Conservation (phyloP, 2,329 filamentous ascomycete species). For the Penicillium digitatum region DNA sequence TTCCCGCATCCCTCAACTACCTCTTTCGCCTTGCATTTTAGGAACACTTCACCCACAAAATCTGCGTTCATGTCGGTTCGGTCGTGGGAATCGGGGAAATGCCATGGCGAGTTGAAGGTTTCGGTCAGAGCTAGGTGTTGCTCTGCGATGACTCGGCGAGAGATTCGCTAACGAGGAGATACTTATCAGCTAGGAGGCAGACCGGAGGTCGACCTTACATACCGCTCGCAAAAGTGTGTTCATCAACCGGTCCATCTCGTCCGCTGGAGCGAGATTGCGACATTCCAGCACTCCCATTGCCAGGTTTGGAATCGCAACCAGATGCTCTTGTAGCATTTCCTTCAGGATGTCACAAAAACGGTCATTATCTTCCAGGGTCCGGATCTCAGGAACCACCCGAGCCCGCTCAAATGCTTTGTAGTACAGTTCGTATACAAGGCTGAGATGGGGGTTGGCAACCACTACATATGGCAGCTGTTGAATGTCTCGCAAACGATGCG, state of each 20-base stretch:
- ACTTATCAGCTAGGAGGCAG: slow-evolving; percentile 7
- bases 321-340: slow-evolving; percentile 76
- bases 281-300: slow-evolving; percentile 94
- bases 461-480: slow-evolving; percentile 94
- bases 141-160: slow-evolving; percentile 91
- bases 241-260: slow-evolving; percentile 89
- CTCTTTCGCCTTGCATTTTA: slow-evolving; percentile 86
- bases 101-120: slow-evolving; percentile 85
- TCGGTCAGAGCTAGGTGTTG: slow-evolving; percentile 94
- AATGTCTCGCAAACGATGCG: slow-evolving; percentile 94
- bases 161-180: slow-evolving; percentile 65
- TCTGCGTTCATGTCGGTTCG: slow-evolving; percentile 63
- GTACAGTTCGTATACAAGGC: slow-evolving; percentile 93
- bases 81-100: slow-evolving; percentile 74
- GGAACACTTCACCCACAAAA: slow-evolving; percentile 91
- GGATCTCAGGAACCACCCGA: slow-evolving; percentile 77
- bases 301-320: slow-evolving; percentile 88
- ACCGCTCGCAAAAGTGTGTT: slow-evolving; percentile 87
- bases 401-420: slow-evolving; percentile 94
- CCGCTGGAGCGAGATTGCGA: slow-evolving; percentile 71
- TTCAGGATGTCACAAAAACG: slow-evolving; percentile 75
- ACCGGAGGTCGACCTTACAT: slow-evolving; percentile 31
- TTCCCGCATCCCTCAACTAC: slow-evolving; percentile 79
- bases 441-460: slow-evolving; percentile 90
- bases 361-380: slow-evolving; percentile 85